Evolutionary conservation across 768 basidiomycete species (phyloP).

Genomic region (Agaricus sinodeliciosus): DNA sequence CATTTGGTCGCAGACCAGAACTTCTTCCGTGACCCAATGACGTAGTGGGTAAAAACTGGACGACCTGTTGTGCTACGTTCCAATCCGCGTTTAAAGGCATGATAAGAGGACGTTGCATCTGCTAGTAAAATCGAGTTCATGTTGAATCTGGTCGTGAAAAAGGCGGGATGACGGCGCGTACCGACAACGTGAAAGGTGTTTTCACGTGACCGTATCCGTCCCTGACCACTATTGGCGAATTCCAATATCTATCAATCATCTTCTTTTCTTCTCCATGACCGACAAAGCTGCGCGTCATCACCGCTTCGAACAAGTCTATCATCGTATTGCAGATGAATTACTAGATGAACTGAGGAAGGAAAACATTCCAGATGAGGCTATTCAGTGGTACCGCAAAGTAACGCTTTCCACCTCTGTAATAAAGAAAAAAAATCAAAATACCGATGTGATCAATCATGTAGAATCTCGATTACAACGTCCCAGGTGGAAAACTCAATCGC

Average conservation of each 20-base stretch:
- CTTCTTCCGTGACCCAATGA: too few relatives aligned
- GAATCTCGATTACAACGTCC: constrained; percentile 93
- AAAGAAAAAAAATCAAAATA: not conserved
- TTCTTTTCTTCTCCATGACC: constrained; percentile 14
- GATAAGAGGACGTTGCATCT: too few relatives aligned
- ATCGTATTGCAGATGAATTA: constrained; percentile 70
- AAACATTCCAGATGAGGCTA: constrained; percentile 78
- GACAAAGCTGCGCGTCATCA: constrained; percentile 42
- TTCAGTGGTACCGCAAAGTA: constrained; percentile 81
- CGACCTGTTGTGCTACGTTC: too few relatives aligned
- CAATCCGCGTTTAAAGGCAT: too few relatives aligned
- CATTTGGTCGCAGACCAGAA: too few relatives aligned
- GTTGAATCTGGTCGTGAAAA: too few relatives aligned
- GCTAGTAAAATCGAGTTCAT: too few relatives aligned
- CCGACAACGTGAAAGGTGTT: too few relatives aligned
- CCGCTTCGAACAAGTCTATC: constrained; percentile 71
- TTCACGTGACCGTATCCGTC: too few relatives aligned
- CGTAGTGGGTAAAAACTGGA: too few relatives aligned
- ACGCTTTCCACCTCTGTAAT: constrained; percentile 17
- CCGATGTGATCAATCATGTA: constrained; percentile 19
- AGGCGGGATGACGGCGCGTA: too few relatives aligned
- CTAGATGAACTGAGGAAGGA: constrained; percentile 58
- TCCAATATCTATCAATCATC: not conserved
- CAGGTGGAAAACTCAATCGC: constrained; percentile 93
- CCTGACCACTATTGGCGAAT: not conserved